phyloP scores from a whole-genome alignment of 768 basidiomycete genomes.

The Lentinus tigrinus region DNA sequence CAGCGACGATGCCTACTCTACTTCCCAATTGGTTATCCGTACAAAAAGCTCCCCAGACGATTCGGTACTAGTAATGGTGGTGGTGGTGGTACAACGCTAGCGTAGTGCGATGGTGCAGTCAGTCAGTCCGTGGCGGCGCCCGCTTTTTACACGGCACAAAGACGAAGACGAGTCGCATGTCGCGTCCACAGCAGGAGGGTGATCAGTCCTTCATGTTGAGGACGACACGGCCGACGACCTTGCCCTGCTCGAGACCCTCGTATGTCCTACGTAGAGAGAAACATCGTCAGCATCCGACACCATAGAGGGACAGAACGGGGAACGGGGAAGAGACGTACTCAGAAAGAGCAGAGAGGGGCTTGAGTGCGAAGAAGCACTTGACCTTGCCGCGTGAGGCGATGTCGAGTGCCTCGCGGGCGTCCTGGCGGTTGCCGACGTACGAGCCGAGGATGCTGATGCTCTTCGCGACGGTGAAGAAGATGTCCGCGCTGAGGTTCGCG shows the following conservation, averaged over 20 bases:
- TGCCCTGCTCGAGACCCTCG: slow-evolving; percentile 39
- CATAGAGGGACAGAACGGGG: neutral
- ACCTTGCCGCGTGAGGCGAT: slow-evolving; percentile 74
- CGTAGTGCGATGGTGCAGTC: too few relatives aligned
- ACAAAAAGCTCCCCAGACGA: too few relatives aligned
- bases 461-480: slow-evolving; percentile 74
- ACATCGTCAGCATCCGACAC: neutral
- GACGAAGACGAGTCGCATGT: neutral
- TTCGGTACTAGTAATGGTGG: too few relatives aligned
- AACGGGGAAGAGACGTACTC: slow-evolving; percentile 39
- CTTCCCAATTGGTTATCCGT: too few relatives aligned
- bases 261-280: slow-evolving; percentile 32
- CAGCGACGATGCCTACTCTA: too few relatives aligned
- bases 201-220: slow-evolving; percentile 34
- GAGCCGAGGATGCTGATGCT: slow-evolving; percentile 55
- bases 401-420: slow-evolving; percentile 76
- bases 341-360: slow-evolving; percentile 50
- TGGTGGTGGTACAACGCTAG: too few relatives aligned
- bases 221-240: slow-evolving; percentile 51
- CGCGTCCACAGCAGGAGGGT: neutral
- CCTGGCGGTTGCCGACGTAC: slow-evolving; percentile 66
- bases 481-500: slow-evolving; percentile 56
- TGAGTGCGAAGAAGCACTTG: slow-evolving; percentile 51
- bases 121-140: too few relatives aligned
- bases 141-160: neutral